Conservation (phyloP, 2,329 filamentous ascomycete species). For the Cladosporium sp. region DNA sequence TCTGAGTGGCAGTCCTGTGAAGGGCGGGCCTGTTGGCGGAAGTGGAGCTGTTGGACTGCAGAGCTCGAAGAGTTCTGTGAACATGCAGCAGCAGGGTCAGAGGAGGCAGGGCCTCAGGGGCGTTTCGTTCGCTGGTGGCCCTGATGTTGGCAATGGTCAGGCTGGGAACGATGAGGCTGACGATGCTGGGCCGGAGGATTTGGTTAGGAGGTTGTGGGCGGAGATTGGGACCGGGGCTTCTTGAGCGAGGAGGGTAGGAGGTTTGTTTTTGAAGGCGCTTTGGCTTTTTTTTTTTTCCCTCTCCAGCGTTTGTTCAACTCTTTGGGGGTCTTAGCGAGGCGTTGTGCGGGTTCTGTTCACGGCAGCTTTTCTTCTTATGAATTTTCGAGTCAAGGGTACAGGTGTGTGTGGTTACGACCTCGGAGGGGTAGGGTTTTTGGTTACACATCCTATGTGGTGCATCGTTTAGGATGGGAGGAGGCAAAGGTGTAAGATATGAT, state of each 20-base stretch:
- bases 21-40: slow-evolving; percentile 13
- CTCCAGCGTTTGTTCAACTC: not conserved
- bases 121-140: slow-evolving; percentile 7
- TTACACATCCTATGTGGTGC: not conserved
- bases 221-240: slow-evolving; percentile 18
- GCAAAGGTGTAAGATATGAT: not conserved
- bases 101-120: not conserved
- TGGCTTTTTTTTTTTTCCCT: too few relatives aligned
- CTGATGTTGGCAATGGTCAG: slow-evolving; percentile 12
- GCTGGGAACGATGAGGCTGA: slow-evolving; percentile 23
- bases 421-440: not conserved
- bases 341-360: not conserved
- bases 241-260: not conserved
- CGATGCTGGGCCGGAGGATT: slow-evolving; percentile 26
- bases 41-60: slow-evolving; percentile 2
- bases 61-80: slow-evolving; percentile 21
- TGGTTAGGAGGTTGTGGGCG: slow-evolving; percentile 33
- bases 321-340: slow-evolving; percentile 14
- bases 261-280: not conserved
- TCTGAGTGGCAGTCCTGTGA: slow-evolving; percentile 21
- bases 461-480: not conserved
- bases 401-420: not conserved
- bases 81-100: slow-evolving; percentile 18
- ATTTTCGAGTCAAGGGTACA: too few relatives aligned
- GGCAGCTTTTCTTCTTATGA: too few relatives aligned